Conservation (phyloP, 2,329 filamentous ascomycete species). For the Microascus cirrosus region DNA sequence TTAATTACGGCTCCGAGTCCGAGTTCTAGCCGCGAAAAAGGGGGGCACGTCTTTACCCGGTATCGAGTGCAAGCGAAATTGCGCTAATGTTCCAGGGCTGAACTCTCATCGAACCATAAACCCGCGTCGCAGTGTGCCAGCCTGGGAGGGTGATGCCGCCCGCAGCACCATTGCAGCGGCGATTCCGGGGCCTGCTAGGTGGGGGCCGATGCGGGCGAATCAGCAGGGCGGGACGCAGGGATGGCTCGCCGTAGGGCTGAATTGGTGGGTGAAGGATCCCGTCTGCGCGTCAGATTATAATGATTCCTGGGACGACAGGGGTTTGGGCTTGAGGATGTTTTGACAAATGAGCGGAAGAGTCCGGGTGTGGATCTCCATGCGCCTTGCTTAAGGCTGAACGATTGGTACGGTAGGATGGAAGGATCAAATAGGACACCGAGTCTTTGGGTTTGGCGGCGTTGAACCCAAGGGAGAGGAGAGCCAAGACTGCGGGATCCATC, state of each 20-base stretch:
- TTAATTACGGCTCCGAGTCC: too few relatives aligned
- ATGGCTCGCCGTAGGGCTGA: background rate
- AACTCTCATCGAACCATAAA: background rate
- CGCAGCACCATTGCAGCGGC: background rate
- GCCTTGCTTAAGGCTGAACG: too few relatives aligned
- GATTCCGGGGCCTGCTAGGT: background rate
- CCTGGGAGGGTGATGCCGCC: background rate
- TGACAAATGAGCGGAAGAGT: too few relatives aligned
- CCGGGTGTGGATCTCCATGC: too few relatives aligned
- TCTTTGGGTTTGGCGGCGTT: too few relatives aligned
- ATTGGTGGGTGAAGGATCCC: background rate
- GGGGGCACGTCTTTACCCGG: background rate
- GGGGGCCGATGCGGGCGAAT: background rate
- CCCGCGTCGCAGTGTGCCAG: background rate
- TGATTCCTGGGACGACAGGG: background rate
- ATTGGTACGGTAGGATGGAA: too few relatives aligned
- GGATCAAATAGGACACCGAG: too few relatives aligned
- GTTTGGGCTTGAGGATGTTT: too few relatives aligned
- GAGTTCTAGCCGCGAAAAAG: background rate
- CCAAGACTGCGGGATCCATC: too few relatives aligned
- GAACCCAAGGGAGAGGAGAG: too few relatives aligned
- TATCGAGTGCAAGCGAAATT: background rate
- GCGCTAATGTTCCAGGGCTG: background rate
- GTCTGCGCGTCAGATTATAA: background rate
- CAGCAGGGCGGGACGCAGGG: background rate